Base-by-base conservation (phyloP, 2,329 filamentous ascomycete species). In the Colletotrichum zoysiae region DNA sequence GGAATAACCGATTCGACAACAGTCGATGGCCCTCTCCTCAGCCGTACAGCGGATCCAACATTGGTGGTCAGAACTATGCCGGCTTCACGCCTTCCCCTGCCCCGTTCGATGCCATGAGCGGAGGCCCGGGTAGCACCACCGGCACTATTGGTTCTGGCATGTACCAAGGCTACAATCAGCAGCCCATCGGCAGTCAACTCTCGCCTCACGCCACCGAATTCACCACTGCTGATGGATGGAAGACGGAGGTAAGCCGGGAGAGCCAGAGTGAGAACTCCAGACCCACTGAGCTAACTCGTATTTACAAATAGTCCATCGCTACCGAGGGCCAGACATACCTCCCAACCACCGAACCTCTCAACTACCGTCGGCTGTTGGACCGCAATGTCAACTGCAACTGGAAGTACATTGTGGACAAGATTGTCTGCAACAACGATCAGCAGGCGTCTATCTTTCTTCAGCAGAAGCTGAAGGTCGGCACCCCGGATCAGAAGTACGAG, bases 381-480 rank as follows among this genome's bases (percentile, higher is more conserved):
- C 95, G 95, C 78, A 97, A 95, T 79, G 94, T 97, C 82, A 97
- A 93, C 78, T 98, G 95, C 84, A 97, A 99, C 84, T 99, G 95
- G 96, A 97, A 96, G 84, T 98, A 97, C 81, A 98, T 99, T 77
- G 96, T 99, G 67, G 95, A 99, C 85, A 98, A 98, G 86, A 99
- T 99, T 79, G 95, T 99, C 76, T 97, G 94, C 89, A 98, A 95
- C 85, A 98, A 99, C 81, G 96, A 99, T 79, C 96, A 99, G 82
- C 96, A 99, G 82, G 96, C 97, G 12, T 99, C 96, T 2, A 98
- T 99, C 78, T 99, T 99, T 83, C 86, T 99, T 56, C 96, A 99
- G 81, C 96, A 99, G 84, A 99, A 99, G 85, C 92, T 99, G 76
- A 99, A 99, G 84, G 93, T 98, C 74, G 95, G 95, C 71, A 98